phyloP scores from a whole-genome alignment of 1,139 yeast species.

The Saccharomyces hybrid region DNA sequence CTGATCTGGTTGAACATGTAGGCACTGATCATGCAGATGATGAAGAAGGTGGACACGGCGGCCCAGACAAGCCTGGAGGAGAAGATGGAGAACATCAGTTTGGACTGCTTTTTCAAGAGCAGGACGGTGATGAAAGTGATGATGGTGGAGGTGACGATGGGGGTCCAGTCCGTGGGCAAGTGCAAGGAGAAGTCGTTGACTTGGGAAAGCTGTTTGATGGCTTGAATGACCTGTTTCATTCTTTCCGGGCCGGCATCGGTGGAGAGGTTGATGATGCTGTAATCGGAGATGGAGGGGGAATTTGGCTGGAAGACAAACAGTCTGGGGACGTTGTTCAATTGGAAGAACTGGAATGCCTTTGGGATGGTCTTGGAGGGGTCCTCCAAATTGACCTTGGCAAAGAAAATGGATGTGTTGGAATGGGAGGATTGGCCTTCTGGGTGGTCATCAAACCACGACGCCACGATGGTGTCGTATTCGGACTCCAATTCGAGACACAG shows the following conservation, averaged over 20 bases:
- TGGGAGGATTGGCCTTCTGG: conserved; percentile 35
- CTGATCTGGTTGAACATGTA: conserved; percentile 91
- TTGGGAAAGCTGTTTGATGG: conserved; percentile 23
- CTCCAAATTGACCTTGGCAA: conserved; percentile 67
- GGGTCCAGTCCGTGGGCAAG: conserved; percentile 53
- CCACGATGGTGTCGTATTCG: conserved; percentile 49
- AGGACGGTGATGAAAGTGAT: conserved; percentile 28
- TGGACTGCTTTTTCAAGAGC: conserved; percentile 29
- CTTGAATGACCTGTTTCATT: conserved; percentile 15
- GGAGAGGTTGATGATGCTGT: conserved; percentile 5
- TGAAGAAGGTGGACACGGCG: conserved; percentile 45
- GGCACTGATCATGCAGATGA: conserved; percentile 74
- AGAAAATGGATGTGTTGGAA: conserved; percentile 44
- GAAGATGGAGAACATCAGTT: conserved; percentile 30
- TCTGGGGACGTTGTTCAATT: conserved; percentile 73
- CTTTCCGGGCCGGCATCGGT: conserved; percentile 20
- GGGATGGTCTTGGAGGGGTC: conserved; percentile 38
- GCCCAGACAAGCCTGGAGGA: conserved; percentile 58
- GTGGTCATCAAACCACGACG: conserved; percentile 50
- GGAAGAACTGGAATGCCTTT: conserved; percentile 47
- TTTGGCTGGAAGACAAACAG: conserved; percentile 56
- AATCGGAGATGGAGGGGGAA: background rate
- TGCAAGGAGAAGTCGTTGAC: conserved; percentile 39
- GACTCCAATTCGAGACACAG: conserved; percentile 71
- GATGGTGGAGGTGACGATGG: conserved; percentile 38